Conservation (phyloP, 805 yeast genomes). For the Pichia cephalocereana region DNA sequence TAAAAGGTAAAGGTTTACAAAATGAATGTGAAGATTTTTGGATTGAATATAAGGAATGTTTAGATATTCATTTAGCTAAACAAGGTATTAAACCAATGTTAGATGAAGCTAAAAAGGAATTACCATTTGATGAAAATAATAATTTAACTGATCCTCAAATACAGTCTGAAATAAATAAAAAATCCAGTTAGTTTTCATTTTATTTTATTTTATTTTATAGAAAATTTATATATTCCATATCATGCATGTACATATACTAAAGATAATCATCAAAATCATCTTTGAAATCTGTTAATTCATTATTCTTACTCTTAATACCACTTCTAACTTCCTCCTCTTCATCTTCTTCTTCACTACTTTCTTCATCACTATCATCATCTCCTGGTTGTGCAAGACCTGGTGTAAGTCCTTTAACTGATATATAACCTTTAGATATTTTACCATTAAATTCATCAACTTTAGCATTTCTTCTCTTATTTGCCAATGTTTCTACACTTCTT, state of each 20-base stretch:
- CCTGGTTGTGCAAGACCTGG: constrained; percentile 86
- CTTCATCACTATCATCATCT: constrained; percentile 35
- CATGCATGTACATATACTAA: constrained; percentile 7
- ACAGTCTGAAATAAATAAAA: not conserved
- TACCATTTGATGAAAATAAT: constrained; percentile 75
- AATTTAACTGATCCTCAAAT: constrained; percentile 16
- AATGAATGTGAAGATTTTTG: constrained; percentile 90
- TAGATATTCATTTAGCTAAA: constrained; percentile 57
- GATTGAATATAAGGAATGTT: constrained; percentile 83
- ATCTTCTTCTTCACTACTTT: constrained; percentile 12
- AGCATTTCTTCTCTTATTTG: constrained; percentile 25
- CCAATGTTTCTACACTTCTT: not conserved
- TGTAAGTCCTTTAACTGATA: constrained; percentile 56
- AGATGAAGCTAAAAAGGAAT: constrained; percentile 83
- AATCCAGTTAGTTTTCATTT: not conserved
- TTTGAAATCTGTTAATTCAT: constrained; percentile 5
- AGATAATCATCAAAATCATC: constrained; percentile 26
- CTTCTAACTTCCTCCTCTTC: not conserved
- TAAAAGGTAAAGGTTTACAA: constrained; percentile 50
- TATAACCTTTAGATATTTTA: constrained; percentile 34
- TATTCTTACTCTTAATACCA: not conserved
- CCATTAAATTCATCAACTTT: constrained; percentile 28
- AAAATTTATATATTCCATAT: not conserved
- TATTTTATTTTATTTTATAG: too few relatives aligned
- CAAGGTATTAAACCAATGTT: constrained; percentile 76